These are phyloP conservation scores for Neofusicoccum laricinum DNA, from an alignment of 2,329 filamentous ascomycete species.

Conservation along the genomic window DNA sequence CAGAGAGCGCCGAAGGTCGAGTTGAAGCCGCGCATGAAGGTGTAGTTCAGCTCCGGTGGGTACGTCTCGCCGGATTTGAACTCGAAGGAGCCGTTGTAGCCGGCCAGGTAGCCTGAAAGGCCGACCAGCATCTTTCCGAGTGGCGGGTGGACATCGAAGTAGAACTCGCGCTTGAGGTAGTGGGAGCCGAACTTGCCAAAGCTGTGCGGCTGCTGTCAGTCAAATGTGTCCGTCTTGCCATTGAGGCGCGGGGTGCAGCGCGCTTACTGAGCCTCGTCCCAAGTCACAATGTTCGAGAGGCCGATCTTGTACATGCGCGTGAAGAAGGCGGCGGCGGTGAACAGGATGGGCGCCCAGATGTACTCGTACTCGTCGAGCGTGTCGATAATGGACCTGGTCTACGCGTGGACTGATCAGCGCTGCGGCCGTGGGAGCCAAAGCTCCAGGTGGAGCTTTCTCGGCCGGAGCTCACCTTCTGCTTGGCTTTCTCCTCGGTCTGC, in stretches of 20 bases:
- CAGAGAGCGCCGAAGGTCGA: slow-evolving; percentile 90
- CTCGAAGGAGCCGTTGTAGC: slow-evolving; percentile 98
- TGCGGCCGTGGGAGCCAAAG: slow-evolving; percentile 3
- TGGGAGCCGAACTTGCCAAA: slow-evolving; percentile 98
- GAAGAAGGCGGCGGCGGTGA: slow-evolving; percentile 63
- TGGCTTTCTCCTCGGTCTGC: slow-evolving; percentile 44
- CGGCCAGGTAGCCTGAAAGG: slow-evolving; percentile 90
- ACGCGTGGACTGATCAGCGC: slow-evolving; percentile 11
- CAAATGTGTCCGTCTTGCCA: not conserved
- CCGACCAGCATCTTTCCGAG: slow-evolving; percentile 98
- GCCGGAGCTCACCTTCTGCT: slow-evolving; percentile 42
- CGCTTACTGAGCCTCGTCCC: slow-evolving; percentile 72
- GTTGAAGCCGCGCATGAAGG: slow-evolving; percentile 98
- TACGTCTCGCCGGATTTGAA: slow-evolving; percentile 99
- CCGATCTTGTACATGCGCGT: slow-evolving; percentile 68
- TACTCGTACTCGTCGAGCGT: slow-evolving; percentile 63
- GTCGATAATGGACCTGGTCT: slow-evolving; percentile 57
- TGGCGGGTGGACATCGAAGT: slow-evolving; percentile 95
- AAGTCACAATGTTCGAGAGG: slow-evolving; percentile 68
- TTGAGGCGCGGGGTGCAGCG: slow-evolving; percentile 11
- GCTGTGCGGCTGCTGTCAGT: slow-evolving; percentile 45
- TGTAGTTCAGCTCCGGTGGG: slow-evolving; percentile 90
- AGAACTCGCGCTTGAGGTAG: slow-evolving; percentile 98
- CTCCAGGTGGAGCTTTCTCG: not conserved
- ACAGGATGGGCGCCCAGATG: slow-evolving; percentile 61